A percentile compares a stretch with the other conserved stretches of the same genome.
Conservation (phyloP, 129 eudicot species). For the Arctium minus region DNA sequence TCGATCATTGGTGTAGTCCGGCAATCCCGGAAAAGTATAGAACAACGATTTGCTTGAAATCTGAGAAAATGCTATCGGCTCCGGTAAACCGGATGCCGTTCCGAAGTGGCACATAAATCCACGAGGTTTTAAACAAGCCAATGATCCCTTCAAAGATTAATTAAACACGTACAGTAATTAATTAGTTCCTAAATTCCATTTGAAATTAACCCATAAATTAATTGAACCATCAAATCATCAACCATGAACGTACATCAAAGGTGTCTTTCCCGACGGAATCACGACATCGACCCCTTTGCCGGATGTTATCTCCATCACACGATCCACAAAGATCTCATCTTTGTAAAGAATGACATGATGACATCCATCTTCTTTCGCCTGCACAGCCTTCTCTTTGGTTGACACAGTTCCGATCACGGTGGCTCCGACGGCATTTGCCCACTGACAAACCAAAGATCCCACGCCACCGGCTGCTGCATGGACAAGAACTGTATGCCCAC, state of each 20-base stretch:
- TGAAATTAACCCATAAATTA: neutral
- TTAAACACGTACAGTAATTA: neutral
- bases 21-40: conserved; percentile 50
- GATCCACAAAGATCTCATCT: conserved; percentile 53
- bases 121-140: conserved; percentile 57
- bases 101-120: conserved; percentile 27
- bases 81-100: conserved; percentile 57
- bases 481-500: conserved; percentile 58
- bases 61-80: conserved; percentile 47
- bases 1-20: conserved; percentile 36
- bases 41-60: conserved; percentile 45
- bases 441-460: conserved; percentile 60
- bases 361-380: conserved; percentile 70
- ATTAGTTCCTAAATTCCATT: neutral
- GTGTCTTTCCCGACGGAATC: conserved; percentile 74
- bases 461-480: conserved; percentile 35
- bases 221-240: neutral
- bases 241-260: conserved; percentile 39
- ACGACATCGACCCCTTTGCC: conserved; percentile 62
- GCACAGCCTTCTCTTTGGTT: conserved; percentile 60
- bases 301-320: conserved; percentile 58
- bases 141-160: conserved; percentile 37
- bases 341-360: conserved; percentile 52
- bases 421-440: conserved; percentile 67
- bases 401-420: conserved; percentile 71